Conservation (phyloP, 2,329 filamentous ascomycete genomes). For the Camillea tinctor region DNA sequence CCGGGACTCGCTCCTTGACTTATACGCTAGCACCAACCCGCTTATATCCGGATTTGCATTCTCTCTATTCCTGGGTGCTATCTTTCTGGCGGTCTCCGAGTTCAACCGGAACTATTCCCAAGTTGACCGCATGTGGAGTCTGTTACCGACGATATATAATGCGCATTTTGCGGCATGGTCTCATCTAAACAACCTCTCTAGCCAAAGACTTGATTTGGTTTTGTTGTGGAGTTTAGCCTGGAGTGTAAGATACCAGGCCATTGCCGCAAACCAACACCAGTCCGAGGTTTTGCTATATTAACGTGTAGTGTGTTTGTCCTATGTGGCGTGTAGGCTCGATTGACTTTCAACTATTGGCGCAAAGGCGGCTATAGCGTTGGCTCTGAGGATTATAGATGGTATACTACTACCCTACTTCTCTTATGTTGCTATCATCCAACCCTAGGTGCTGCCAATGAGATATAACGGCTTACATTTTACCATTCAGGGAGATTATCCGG, state of each 20-base stretch:
- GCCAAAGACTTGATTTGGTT: slow-evolving; percentile 69
- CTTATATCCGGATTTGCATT: slow-evolving; percentile 72
- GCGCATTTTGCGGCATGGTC: slow-evolving; percentile 84
- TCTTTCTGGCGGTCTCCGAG: slow-evolving; percentile 77
- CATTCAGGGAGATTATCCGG: slow-evolving; percentile 66
- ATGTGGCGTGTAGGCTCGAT: slow-evolving; percentile 53
- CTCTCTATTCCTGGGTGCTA: slow-evolving; percentile 65
- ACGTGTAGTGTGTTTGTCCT: background rate
- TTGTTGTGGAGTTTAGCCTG: slow-evolving; percentile 71
- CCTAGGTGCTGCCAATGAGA: background rate
- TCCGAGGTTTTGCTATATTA: no score
- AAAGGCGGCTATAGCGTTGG: slow-evolving; percentile 88
- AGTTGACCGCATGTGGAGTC: slow-evolving; percentile 88
- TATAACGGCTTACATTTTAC: slow-evolving; percentile 19
- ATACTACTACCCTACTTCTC: slow-evolving; percentile 12
- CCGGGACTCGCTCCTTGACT: slow-evolving; percentile 59
- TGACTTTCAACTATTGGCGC: slow-evolving; percentile 97
- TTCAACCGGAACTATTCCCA: slow-evolving; percentile 96
- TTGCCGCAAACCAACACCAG: slow-evolving; percentile 3
- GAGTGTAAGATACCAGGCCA: slow-evolving; percentile 60
- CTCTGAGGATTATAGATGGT: slow-evolving; percentile 93
- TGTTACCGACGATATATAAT: slow-evolving; percentile 84
- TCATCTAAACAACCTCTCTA: slow-evolving; percentile 68
- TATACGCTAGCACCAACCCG: slow-evolving; percentile 87
- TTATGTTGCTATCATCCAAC: no score